Evolutionary conservation across 1,139 yeast species (phyloP), one percentile per base, ranked within the genome.

Genomic region (Suhomyces chickasaworum): DNA sequence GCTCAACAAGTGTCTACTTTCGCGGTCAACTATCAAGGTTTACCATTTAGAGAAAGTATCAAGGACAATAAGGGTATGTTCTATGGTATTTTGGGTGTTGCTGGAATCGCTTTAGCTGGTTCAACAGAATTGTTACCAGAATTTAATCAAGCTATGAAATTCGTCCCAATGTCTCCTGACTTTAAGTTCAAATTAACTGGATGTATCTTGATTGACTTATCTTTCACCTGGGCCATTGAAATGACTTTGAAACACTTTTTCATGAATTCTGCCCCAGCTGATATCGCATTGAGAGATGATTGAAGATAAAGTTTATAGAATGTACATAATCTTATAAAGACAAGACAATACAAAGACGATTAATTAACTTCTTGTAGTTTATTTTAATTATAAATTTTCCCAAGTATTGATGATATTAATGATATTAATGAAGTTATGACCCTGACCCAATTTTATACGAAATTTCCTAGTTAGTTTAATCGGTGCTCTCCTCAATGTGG

Each of bases 1-100:
- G 95, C 96, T 17, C 98, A 93, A 73, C 97, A 93, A 70, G 96
- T 95, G 40, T 89, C 97, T 10, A 93, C 99, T 0, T 93, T 93
- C 74, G 97, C 97, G 13, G 97, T 95, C 50, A 93, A 93, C 71
- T 93, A 93, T 68, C 97, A 89, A 73, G 99, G 99, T 42, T 83
- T 87, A 56, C 99, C 99, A 45, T 95, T 95, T 75, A 86, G 96
- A 65, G 97, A 95, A 71, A 83, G 90, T 51, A 86, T 93, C 59
- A 77, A 77, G 48, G 96, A 86, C 67, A 93, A 93, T 73, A 89
- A 85, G 71, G 98, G 98, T 54, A 93, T 93, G 99, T 93, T 86
- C 71, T 93, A 89, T 61, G 99, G 99, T 23, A 77, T 93, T 51
- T 65, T 93, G 39, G 97, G 97, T 55, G 98, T 93, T 57, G 88